phyloP scores from a whole-genome alignment of 169 alveolate species.

The Toxoplasma gondii region DNA sequence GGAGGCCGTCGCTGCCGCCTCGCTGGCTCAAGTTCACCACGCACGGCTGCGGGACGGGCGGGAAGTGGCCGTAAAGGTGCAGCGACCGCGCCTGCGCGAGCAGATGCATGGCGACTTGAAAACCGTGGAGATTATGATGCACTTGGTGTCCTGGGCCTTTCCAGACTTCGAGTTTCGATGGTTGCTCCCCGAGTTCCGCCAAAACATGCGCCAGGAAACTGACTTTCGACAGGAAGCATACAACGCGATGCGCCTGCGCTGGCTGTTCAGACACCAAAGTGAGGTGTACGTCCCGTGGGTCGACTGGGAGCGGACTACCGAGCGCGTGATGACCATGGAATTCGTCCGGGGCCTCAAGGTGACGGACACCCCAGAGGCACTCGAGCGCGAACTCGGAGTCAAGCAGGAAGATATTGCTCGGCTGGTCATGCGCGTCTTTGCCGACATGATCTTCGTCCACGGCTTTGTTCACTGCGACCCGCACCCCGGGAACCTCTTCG shows the following conservation, averaged over 20 bases:
- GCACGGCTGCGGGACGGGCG: conserved; percentile 75
- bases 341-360: conserved; percentile 79
- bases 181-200: conserved; percentile 49
- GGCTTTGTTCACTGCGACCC: conserved; percentile 88
- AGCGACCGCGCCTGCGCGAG: conserved; percentile 73
- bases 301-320: conserved; percentile 67
- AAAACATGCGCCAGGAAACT: conserved; percentile 38
- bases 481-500: conserved; percentile 86
- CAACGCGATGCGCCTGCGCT: neutral
- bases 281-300: conserved; percentile 59
- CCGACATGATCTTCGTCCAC: conserved; percentile 78
- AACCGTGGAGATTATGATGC: neutral
- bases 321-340: conserved; percentile 79
- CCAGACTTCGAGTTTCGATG: conserved; percentile 36
- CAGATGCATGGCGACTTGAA: neutral
- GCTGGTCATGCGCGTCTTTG: conserved; percentile 75
- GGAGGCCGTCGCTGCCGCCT: conserved; percentile 78
- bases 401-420: conserved; percentile 70
- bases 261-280: neutral
- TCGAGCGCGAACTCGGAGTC: conserved; percentile 49
- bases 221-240: conserved; percentile 43
- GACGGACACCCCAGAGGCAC: conserved; percentile 71
- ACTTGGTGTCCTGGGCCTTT: neutral
- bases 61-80: conserved; percentile 79
- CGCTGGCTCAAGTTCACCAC: conserved; percentile 80